These are phyloP conservation scores for Nitzschia inconspicua DNA, from an alignment of 108 stramenopile genomes.

Conservation along the genomic window DNA sequence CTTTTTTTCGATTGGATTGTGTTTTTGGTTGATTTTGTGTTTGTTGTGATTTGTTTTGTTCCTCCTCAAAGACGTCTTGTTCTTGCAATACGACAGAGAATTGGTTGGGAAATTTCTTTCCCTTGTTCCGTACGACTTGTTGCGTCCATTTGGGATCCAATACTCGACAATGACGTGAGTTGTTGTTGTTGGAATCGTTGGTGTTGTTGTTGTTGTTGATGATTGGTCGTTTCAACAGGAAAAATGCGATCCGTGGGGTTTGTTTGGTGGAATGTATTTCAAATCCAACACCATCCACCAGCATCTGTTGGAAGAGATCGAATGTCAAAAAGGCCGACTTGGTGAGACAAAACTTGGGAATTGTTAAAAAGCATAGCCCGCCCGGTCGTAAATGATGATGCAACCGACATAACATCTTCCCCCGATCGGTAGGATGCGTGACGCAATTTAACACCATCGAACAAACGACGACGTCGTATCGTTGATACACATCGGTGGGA, in stretches of 20 bases:
- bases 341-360: slow-evolving; percentile 75
- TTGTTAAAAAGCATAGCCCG: slow-evolving; percentile 72
- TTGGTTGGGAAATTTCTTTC: slow-evolving; percentile 72
- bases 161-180: neutral
- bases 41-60: neutral
- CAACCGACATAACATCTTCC: slow-evolving; percentile 73
- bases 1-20: too few species aligned
- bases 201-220: slow-evolving; percentile 17
- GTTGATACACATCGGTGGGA: neutral
- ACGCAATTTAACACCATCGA: slow-evolving; percentile 97
- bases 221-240: slow-evolving; percentile 51
- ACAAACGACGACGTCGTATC: slow-evolving; percentile 76
- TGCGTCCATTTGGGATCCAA: slow-evolving; percentile 25
- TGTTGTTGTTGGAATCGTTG: neutral
- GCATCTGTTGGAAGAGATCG: slow-evolving; percentile 51
- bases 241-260: slow-evolving; percentile 82
- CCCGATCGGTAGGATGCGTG: slow-evolving; percentile 70
- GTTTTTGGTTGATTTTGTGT: too few species aligned
- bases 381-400: slow-evolving; percentile 74
- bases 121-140: slow-evolving; percentile 37
- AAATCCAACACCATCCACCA: slow-evolving; percentile 61
- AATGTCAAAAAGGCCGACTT: slow-evolving; percentile 63
- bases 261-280: slow-evolving; percentile 55
- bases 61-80: slow-evolving; percentile 18
- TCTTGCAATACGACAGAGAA: slow-evolving; percentile 58